Evolutionary conservation across 1,139 yeast genomes (phyloP), one percentile per base, ranked within the genome.

Genomic region (Ogataea hybrid): DNA sequence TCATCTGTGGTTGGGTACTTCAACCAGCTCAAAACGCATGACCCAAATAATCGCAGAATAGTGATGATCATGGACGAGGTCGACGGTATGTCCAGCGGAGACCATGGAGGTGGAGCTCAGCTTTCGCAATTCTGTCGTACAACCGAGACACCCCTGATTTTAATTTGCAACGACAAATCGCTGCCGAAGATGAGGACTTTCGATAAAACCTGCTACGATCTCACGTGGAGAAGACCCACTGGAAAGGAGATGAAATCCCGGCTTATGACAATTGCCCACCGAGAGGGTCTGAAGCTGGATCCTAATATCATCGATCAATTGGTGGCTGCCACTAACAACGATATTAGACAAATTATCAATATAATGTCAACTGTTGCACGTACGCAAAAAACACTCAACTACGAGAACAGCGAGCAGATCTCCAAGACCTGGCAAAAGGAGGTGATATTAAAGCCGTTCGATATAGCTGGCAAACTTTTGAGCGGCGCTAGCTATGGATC

Each of bases 11-110:
- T 79, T 44, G 96, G 96, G 0, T 88, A 70, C 57, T 82, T 87
- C 66, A 69, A 70, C 47, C 69, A 75, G 34, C 61, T 68, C 25
- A 65, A 65, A 25, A 66, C 62, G 12, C 58, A 61, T 9, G 59
- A 58, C 6, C 32, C 32, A 5, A 61, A 58, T 33, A 56, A 56
- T 14, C 56, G 52, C 29, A 79, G 77, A 43, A 80, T 90, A 53
- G 89, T 90, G 40, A 73, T 92, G 39, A 84, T 94, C 50, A 89
- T 94, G 97, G 99, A 94, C 65, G 99, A 94, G 67, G 98, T 94
- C 25, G 99, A 94, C 63, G 99, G 99, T 53, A 92, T 94, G 98
- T 87, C 96, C 32, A 89, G 95, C 57, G 99, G 99, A 51, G 99
- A 94, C 63, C 83, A 94, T 56, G 99, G 98, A 49, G 99, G 99